Conservation (phyloP, 371 early-diverging fungal species). For the Scutellospora calospora region DNA sequence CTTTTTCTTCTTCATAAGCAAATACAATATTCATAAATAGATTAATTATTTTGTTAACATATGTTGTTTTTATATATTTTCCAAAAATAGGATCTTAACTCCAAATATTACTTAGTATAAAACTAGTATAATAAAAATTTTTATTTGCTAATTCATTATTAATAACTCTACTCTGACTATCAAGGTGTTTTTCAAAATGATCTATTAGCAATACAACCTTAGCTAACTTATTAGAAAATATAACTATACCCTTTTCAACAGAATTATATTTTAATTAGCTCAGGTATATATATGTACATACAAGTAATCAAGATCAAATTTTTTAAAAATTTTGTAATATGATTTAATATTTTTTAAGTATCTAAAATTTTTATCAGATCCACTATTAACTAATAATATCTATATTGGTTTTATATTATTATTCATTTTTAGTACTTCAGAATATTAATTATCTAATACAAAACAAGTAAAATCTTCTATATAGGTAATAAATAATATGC, state of each 20-base stretch:
- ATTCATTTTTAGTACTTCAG: not conserved
- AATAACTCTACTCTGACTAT: not conserved
- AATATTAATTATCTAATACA: not conserved
- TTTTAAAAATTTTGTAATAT: not conserved
- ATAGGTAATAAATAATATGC: not conserved
- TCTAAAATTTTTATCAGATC: not conserved
- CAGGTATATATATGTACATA: not conserved
- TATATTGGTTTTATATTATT: not conserved
- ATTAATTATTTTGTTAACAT: too few relatives aligned
- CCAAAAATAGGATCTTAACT: too few relatives aligned
- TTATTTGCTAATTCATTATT: not conserved
- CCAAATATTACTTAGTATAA: not conserved
- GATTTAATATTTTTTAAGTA: not conserved
- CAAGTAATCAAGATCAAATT: slow-evolving; percentile 1
- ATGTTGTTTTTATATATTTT: too few relatives aligned
- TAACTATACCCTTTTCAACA: not conserved
- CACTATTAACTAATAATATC: not conserved
- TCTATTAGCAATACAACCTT: not conserved
- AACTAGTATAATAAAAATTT: not conserved
- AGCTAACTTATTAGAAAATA: not conserved
- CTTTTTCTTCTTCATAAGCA: too few relatives aligned
- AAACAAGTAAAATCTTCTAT: not conserved
- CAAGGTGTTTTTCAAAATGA: not conserved
- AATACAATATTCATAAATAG: too few relatives aligned
- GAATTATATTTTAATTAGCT: not conserved